Base-by-base conservation (phyloP, 2,329 filamentous ascomycete species). In the Phialophora verrucosa region DNA sequence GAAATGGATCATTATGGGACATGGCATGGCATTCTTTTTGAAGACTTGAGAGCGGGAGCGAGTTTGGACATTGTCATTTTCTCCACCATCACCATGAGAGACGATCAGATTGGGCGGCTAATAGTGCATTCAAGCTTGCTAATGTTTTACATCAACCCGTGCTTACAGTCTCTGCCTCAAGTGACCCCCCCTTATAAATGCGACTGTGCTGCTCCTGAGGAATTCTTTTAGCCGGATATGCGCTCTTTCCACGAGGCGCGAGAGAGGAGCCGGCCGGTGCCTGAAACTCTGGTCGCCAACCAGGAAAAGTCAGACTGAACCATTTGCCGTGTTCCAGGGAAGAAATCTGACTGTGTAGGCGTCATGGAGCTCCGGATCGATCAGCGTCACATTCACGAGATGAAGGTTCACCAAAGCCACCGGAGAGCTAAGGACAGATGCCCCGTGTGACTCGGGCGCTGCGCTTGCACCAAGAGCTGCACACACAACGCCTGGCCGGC, bases 61-160 rank as follows among this genome's bases (percentile, higher is more conserved):
- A 55, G 31, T 47, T 61, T 42, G 59, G 49, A 8, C 38, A 50
- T 35, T 50, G 57, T 20, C 8, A 25, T 59, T 51, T 29, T 53
- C 20, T 42, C 35, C 47, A 25, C n/a, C 38, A 27, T 49, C 8
- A 25, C 29, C 35, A n/a, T 17, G 20, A 55, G 51, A 29, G 27
- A 55, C 29, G 27, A 47, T 29, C 29, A 51, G 17, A 25, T 11
- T 53, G 59, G 59, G 59, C 47, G 59, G 59, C 47, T 61, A 54
- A 61, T 61, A 53, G 29, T 61, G 59, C 50, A 42, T 51, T 27
- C 8, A 23, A 27, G 20, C 23, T 44, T 51, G 49, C 20, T 27
- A 51, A 42, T 20, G 2, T 38, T 38, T 49, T 23, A 27, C 23
- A 44, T 49, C 10, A 14, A 23, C 4, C n/a, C 17, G 38, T 44